Base-by-base conservation (phyloP, 2,329 filamentous ascomycete genomes). In the Ophiognomonia clavigignenti-juglandacearum region DNA sequence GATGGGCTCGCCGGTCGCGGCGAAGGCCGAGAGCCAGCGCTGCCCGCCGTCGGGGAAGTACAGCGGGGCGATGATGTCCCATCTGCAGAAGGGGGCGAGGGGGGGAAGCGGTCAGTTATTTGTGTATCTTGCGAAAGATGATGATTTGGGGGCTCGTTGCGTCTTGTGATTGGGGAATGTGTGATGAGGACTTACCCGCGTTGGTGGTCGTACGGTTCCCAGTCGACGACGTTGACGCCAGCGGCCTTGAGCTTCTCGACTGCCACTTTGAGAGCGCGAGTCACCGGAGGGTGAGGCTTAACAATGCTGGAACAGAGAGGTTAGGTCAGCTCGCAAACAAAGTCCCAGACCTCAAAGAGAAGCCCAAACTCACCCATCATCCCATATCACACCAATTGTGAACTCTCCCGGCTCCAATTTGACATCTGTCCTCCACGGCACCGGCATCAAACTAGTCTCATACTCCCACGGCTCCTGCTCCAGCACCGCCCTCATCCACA, bases 191-290 rank as follows among this genome's bases (percentile, higher is more conserved):
- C n/a, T n/a, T n/a, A n/a, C n/a, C n/a, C 50, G 14, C 39, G 32
- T 13, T 46, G 36, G 41, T 53, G 50, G 16, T 48, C 35, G 14
- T 45, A 35, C 22, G 52, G 44, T 34, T 46, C 47, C 52, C 52
- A 54, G 32, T 51, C 50, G 6, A 54, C 44, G 5, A 54, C 50
- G 4, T 27, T 51, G 14, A 54, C 26, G 3, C 52, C 50, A 10
- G 41, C 41, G 1, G 39, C 35, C 10, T 20, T 42, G 35, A 54
- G 50, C 19, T 26, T 53, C 7, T 43, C 38, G 29, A 6, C 45
- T 1, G 52, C 50, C 7, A 26, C 14, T 16, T 26, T 22, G 11
- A 54, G 13, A 1, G 52, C 50, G 4, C 52, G 43, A 2, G 36
- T 13, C 9, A 54, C 22, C 1, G 52, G 52, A 10, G 50, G 52